Percentiles rank a stretch among this genome's conserved stretches.
Evolutionary conservation across 768 basidiomycete species (phyloP).

Genomic region (Tephrocybe sp.): DNA sequence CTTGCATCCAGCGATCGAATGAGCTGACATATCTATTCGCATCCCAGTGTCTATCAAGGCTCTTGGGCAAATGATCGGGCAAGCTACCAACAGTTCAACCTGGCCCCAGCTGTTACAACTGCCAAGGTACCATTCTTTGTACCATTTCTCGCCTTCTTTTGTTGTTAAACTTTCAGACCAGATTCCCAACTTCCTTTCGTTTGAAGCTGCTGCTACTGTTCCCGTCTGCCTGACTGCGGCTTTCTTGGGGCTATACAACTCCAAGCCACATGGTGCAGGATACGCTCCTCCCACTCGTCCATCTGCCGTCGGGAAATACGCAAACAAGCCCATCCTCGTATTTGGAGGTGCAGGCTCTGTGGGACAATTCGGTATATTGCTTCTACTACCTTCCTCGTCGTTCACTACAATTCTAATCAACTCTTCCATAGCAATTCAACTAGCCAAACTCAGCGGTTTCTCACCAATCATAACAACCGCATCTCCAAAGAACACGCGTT

Average conservation of each 20-base stretch:
- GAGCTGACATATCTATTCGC: too few species aligned
- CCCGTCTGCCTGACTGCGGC: slow-evolving; percentile 43
- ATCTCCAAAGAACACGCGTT: slow-evolving; percentile 21
- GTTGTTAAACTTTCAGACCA: slow-evolving; percentile 12
- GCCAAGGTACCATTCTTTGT: slow-evolving; percentile 25
- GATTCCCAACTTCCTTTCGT: slow-evolving; percentile 40
- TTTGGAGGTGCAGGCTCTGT: slow-evolving; percentile 22
- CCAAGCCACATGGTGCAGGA: slow-evolving; percentile 12
- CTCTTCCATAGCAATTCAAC: slow-evolving; percentile 36
- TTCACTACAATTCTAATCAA: not conserved
- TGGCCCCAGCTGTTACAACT: slow-evolving; percentile 31
- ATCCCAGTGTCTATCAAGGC: slow-evolving; percentile 33
- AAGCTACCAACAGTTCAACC: slow-evolving; percentile 33
- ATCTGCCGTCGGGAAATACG: slow-evolving; percentile 13
- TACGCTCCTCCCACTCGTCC: slow-evolving; percentile 13
- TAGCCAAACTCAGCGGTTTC: slow-evolving; percentile 37
- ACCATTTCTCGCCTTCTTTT: slow-evolving; percentile 5
- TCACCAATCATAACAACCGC: slow-evolving; percentile 36
- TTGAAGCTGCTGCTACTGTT: slow-evolving; percentile 41
- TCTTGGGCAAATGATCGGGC: slow-evolving; percentile 32
- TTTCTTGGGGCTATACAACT: slow-evolving; percentile 28
- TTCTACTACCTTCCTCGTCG: not conserved
- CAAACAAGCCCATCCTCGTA: slow-evolving; percentile 17
- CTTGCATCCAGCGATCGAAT: too few species aligned
- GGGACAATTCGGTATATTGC: slow-evolving; percentile 19